Evolutionary conservation across 2,329 filamentous ascomycete genomes (phyloP), one percentile per base, ranked within the genome.

Genomic region (Trichoderma sp.): DNA sequence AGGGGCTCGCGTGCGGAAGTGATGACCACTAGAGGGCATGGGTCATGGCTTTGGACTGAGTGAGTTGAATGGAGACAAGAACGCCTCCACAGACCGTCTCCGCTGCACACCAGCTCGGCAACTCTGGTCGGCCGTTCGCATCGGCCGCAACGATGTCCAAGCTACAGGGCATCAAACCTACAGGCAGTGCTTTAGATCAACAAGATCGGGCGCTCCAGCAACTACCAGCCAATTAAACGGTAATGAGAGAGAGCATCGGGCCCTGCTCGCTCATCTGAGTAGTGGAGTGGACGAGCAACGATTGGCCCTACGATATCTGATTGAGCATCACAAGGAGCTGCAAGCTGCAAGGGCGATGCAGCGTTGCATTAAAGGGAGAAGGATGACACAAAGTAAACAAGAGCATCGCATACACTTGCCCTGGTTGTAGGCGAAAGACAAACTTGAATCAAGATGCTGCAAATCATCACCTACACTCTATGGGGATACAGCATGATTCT

Each of bases 51-150:
- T 57, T 39, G 56, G 47, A 39, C 32, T 30, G 67, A 56, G 47
- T 57, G 61, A 65, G 47, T 65, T 71, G 69, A 71, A 62, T 43
- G 53, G 62, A 66, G 70, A 58, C 53, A 39, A 24, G 21, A 58
- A 36, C 53, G 53, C 62, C 53, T 67, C 70, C 56, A 53, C 70
- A 61, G 26, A 32, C 21, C 30, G 39, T 30, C 51, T 53, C 70
- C 56, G 47, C 62, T 28, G 26, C 51, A 26, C 18, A 61, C 28
- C 26, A 28, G 56, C 56, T 51, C 56, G 39, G 64, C 51, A 39
- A 28, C 24, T 64, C 58, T 39, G 30, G 70, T 70, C 58, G 67
- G 67, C 43, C 58, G 34, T 53, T 47, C 11, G 36, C 36, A 26
- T 53, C 66, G 43, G 57, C 66, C 39, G 66, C 36, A 61, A 28